Conservation (phyloP, 2,329 filamentous ascomycete species). For the Ceratocystis diversiconidia region DNA sequence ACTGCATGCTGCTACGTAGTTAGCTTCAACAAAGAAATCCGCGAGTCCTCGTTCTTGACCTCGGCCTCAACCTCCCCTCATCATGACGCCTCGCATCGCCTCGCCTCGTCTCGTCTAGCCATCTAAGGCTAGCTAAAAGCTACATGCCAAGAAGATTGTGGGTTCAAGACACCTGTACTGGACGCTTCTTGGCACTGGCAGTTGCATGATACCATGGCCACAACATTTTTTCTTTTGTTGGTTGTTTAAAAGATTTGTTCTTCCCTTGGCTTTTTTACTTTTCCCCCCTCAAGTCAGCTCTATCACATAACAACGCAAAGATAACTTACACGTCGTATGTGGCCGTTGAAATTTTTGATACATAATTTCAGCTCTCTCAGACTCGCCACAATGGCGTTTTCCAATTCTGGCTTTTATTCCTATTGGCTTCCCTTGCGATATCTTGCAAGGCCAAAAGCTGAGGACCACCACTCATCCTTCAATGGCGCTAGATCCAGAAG, state of each 20-base stretch:
- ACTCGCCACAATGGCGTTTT: constrained; percentile 2
- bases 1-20: background rate
- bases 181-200: background rate
- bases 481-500: background rate
- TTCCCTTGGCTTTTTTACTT: background rate
- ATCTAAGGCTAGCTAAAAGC: background rate
- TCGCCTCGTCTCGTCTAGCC: background rate
- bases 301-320: background rate
- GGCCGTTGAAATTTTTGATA: constrained; percentile 18
- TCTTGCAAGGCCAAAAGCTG: background rate
- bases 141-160: background rate
- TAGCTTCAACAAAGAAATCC: background rate
- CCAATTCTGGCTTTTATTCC: background rate
- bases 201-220: background rate
- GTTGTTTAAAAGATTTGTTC: background rate
- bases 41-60: background rate
- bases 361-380: background rate
- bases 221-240: background rate
- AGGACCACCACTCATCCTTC: background rate
- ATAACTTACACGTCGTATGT: background rate
- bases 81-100: background rate
- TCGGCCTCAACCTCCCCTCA: background rate
- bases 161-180: background rate
- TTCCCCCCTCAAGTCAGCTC: background rate
- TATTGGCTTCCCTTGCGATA: background rate